Conservation (phyloP, 1,284 basidiomycete species). For the Apiotrichum porosum region DNA sequence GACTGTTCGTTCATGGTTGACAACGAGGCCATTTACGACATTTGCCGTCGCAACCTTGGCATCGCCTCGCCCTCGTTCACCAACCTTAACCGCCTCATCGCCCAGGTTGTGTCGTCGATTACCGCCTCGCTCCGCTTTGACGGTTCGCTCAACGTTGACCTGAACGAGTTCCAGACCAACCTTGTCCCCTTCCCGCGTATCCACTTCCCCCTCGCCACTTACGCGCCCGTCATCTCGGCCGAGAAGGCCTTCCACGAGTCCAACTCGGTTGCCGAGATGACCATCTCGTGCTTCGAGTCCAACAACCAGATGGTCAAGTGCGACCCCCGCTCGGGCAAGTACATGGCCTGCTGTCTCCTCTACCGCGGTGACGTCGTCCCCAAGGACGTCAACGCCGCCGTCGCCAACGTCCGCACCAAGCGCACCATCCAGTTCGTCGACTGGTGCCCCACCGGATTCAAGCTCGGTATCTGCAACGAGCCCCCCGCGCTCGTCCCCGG, state of each 20-base stretch:
- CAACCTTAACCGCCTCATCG: conserved; percentile 95
- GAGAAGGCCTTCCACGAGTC: conserved; percentile 81
- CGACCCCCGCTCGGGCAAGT: conserved; percentile 92
- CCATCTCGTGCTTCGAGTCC: conserved; percentile 94
- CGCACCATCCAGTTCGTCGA: conserved; percentile 90
- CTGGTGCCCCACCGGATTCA: conserved; percentile 99
- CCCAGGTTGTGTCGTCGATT: conserved; percentile 95
- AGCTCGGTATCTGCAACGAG: conserved; percentile 95
- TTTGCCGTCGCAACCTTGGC: conserved; percentile 92
- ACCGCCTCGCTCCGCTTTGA: conserved; percentile 97
- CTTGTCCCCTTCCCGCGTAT: conserved; percentile 96
- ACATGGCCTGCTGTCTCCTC: conserved; percentile 86
- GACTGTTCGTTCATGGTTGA: conserved; percentile 99
- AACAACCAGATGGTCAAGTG: conserved; percentile 99
- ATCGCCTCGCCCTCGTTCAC: conserved; percentile 83
- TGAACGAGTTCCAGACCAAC: conserved; percentile 99
- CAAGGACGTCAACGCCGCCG: conserved; percentile 92
- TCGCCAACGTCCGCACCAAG: conserved; percentile 94
- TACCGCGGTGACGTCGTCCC: conserved; percentile 97
- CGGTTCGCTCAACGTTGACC: conserved; percentile 94
- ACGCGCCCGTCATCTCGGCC: conserved; percentile 85
- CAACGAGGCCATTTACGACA: conserved; percentile 98
- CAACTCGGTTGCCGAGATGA: conserved; percentile 98
- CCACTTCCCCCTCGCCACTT: conserved; percentile 96
- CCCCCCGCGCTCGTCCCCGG: conserved; percentile 84